Conservation (phyloP, 169 alveolate genomes). For the Eimeria praecox region DNA sequence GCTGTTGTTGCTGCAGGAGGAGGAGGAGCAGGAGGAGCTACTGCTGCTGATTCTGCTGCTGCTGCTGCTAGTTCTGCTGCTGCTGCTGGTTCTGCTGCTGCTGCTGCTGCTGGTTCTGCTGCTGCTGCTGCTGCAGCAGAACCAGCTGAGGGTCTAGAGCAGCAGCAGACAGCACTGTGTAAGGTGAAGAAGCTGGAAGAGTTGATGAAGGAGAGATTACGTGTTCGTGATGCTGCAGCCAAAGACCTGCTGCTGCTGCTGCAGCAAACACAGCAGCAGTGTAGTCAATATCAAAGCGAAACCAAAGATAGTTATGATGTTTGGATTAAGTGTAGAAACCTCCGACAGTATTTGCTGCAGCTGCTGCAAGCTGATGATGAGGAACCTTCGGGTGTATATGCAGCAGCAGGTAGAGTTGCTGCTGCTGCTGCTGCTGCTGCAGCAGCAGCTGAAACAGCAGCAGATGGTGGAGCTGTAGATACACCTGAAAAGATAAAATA, state of each 20-base stretch:
- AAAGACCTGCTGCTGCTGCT: conserved; percentile 3
- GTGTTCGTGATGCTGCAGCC: conserved; percentile 29
- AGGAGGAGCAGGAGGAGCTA: neutral
- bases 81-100: neutral
- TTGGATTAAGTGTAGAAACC: neutral
- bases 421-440: too few relatives aligned
- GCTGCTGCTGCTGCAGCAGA: neutral
- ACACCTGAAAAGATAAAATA: neutral
- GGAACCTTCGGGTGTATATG: neutral
- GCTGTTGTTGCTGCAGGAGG: neutral
- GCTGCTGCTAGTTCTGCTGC: neutral
- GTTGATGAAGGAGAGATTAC: conserved; percentile 58
- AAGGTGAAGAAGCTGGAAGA: conserved; percentile 62
- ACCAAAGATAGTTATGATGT: neutral
- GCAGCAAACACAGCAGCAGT: conserved; percentile 42
- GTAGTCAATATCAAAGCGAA: neutral
- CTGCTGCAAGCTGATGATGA: conserved; percentile 2
- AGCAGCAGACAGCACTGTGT: conserved; percentile 2
- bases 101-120: neutral
- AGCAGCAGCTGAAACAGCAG: conserved; percentile 25
- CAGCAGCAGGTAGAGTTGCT: too few relatives aligned
- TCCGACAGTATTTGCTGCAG: neutral
- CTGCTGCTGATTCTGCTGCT: neutral
- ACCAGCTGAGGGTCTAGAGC: neutral
- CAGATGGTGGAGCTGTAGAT: neutral